Percentiles rank a stretch among this genome's conserved stretches.
phyloP scores from a whole-genome alignment of 2,329 filamentous ascomycete genomes.

The Aspergillus niger region DNA sequence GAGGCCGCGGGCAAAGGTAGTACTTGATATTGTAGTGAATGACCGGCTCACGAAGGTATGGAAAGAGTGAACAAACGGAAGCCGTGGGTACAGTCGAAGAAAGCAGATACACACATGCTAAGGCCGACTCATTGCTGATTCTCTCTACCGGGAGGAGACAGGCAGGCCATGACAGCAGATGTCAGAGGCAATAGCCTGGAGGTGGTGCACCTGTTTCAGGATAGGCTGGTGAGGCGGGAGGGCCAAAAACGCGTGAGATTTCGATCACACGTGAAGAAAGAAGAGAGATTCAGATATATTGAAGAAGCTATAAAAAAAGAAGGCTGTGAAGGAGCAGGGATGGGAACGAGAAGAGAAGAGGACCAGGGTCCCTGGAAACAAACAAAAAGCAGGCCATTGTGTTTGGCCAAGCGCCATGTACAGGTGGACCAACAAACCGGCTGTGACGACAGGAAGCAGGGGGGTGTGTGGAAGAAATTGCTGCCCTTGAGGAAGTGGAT shows the following conservation, averaged over 20 bases:
- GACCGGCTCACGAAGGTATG: conserved; percentile 3
- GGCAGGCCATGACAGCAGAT: conserved; percentile 20
- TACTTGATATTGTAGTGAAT: background rate
- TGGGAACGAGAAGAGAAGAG: background rate
- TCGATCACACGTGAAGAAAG: conserved; percentile 3
- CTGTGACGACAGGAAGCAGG: conserved; percentile 6
- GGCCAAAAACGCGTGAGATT: conserved; percentile 4
- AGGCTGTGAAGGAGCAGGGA: background rate
- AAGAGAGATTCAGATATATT: conserved; percentile 3
- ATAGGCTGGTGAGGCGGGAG: conserved; percentile 23
- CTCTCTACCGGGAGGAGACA: conserved; percentile 4
- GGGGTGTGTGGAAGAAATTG: background rate
- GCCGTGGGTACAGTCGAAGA: background rate
- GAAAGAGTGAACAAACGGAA: conserved; percentile 3
- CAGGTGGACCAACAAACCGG: background rate
- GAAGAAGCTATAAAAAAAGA: background rate
- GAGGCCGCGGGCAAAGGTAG: background rate
- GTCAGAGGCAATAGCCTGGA: conserved; percentile 17
- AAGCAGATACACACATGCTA: conserved; percentile 11
- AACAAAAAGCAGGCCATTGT: background rate
- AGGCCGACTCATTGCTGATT: conserved; percentile 9
- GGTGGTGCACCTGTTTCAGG: conserved; percentile 23
- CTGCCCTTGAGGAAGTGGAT: background rate
- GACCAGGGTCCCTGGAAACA: background rate
- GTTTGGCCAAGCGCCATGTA: background rate